Percentiles rank a stretch among this genome's conserved stretches.
Conservation (phyloP, 352 stramenopile genomes). For the Aphanomyces euteiches region DNA sequence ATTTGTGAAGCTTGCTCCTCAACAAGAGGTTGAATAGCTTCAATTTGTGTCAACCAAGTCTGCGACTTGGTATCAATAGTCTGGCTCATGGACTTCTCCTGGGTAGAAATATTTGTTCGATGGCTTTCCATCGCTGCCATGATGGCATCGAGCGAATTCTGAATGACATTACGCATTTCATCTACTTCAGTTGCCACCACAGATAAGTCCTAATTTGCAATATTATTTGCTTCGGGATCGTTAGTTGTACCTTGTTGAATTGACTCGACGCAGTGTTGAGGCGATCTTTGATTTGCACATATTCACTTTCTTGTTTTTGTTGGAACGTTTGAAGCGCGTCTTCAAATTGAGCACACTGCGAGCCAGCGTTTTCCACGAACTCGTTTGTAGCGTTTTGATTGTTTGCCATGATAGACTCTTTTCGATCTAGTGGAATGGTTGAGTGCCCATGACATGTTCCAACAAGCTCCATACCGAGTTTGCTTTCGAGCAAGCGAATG, state of each 20-base stretch:
- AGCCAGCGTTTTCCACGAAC: constrained; percentile 7
- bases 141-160: too few relatives aligned
- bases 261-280: background rate
- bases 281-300: background rate
- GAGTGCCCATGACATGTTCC: constrained; percentile 24
- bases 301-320: background rate
- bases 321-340: constrained; percentile 3
- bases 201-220: too few relatives aligned
- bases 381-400: constrained; percentile 27
- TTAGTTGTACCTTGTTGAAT: constrained; percentile 6
- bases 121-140: too few relatives aligned
- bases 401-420: constrained; percentile 17
- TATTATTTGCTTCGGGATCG: background rate
- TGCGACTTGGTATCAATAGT: too few relatives aligned
- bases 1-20: too few relatives aligned
- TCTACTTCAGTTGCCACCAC: too few relatives aligned
- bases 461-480: constrained; percentile 11
- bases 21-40: too few relatives aligned
- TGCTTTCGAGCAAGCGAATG: constrained; percentile 26
- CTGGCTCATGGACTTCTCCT: too few relatives aligned
- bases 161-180: too few relatives aligned
- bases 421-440: constrained; percentile 32
- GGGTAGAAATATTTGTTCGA: too few relatives aligned
- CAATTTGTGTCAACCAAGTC: too few relatives aligned
- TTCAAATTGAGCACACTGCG: background rate